A percentile compares a stretch with the other conserved stretches of the same genome.
Conservation (phyloP, 139 green algal species). For the Monoraphidium neglectum region DNA sequence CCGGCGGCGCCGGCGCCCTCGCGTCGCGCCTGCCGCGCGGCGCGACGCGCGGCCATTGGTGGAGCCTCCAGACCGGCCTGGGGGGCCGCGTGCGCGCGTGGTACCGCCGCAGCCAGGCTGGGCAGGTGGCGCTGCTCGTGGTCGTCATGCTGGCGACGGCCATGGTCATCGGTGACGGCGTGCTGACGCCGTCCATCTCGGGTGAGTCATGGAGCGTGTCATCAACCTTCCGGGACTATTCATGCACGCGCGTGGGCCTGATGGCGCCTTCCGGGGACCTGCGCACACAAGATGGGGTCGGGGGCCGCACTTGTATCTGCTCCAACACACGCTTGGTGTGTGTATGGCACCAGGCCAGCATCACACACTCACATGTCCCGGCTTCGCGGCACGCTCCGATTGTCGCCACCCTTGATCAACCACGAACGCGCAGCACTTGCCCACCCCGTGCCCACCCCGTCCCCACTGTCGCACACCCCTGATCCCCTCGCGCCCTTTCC, state of each 20-base stretch:
- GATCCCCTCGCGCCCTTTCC: no score
- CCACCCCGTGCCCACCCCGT: not conserved
- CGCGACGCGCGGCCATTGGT: not conserved
- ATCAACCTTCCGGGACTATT: no score
- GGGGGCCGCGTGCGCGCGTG: not conserved
- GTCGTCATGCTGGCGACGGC: constrained; percentile 25
- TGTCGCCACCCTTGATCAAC: not conserved
- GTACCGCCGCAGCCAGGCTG: not conserved
- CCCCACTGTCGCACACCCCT: not conserved
- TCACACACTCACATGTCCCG: no score
- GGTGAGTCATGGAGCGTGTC: no score
- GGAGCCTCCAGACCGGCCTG: not conserved
- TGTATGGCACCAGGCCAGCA: no score
- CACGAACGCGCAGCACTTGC: not conserved
- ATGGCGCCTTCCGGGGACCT: no score
- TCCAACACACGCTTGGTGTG: no score
- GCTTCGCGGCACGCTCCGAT: no score
- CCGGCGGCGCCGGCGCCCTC: no score
- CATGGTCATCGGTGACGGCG: constrained; percentile 50
- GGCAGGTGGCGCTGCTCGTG: constrained; percentile 22
- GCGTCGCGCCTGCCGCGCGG: not conserved
- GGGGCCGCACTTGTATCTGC: no score
- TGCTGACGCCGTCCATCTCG: constrained; percentile 53
- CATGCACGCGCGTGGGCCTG: no score
- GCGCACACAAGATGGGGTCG: no score